These are phyloP conservation scores for Saccharomycopsis selenospora DNA, from an alignment of 805 yeast genomes.

Conservation along the genomic window DNA sequence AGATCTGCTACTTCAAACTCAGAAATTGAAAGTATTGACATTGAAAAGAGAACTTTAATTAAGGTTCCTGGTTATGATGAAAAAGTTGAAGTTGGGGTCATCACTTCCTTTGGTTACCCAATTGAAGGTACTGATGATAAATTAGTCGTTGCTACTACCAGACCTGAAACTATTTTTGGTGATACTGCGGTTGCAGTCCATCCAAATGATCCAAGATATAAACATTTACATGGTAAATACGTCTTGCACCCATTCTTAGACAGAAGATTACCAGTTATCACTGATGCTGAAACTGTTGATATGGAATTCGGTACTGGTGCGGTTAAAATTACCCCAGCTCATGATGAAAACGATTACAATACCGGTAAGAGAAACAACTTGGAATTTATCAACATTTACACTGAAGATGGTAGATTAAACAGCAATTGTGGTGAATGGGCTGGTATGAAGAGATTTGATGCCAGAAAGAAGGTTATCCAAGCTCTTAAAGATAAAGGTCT, in stretches of 20 bases:
- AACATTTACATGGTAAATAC: constrained; percentile 88
- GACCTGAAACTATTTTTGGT: constrained; percentile 98
- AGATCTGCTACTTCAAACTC: constrained; percentile 94
- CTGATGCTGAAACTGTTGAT: constrained; percentile 91
- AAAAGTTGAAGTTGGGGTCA: constrained; percentile 90
- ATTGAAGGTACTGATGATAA: constrained; percentile 75
- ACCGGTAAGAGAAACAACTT: constrained; percentile 92
- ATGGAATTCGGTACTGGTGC: constrained; percentile 99
- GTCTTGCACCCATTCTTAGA: constrained; percentile 86
- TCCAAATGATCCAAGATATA: constrained; percentile 89
- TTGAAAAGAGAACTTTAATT: constrained; percentile 72
- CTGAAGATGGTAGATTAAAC: constrained; percentile 87
- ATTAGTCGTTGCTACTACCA: constrained; percentile 90
- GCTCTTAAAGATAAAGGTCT: constrained; percentile 67
- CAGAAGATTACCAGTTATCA: constrained; percentile 77
- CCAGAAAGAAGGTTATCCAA: constrained; percentile 78
- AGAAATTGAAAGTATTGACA: constrained; percentile 90
- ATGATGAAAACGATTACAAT: constrained; percentile 92
- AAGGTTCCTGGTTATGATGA: constrained; percentile 87
- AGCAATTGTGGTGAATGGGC: constrained; percentile 90
- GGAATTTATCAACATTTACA: constrained; percentile 81
- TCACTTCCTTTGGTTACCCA: constrained; percentile 91
- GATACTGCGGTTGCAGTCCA: constrained; percentile 98
- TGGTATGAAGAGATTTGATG: constrained; percentile 92
- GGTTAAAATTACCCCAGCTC: constrained; percentile 97